Conservation (phyloP, 805 yeast species). For the Candida jianshihensis region DNA sequence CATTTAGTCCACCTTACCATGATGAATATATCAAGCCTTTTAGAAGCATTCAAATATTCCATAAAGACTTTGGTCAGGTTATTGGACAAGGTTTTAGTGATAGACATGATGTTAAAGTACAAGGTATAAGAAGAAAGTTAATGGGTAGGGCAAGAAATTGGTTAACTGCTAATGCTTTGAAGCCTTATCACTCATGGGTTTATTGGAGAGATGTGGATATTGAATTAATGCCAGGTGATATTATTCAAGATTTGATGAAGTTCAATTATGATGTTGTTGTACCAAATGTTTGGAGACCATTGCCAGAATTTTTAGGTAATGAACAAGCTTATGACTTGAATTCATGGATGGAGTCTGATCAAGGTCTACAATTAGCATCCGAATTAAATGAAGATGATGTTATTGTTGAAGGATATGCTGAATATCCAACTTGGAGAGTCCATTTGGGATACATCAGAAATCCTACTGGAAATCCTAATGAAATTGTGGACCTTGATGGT, state of each 20-base stretch:
- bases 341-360: constrained; percentile 89
- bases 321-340: constrained; percentile 95
- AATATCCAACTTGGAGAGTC: constrained; percentile 79
- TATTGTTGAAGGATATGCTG: constrained; percentile 83
- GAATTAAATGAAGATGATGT: constrained; percentile 73
- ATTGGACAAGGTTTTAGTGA: constrained; percentile 84
- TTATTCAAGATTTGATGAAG: constrained; percentile 68
- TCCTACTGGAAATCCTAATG: constrained; percentile 50
- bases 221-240: constrained; percentile 73
- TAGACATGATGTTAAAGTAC: constrained; percentile 79
- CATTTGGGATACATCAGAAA: constrained; percentile 72
- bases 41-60: constrained; percentile 71
- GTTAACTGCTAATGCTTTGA: constrained; percentile 65
- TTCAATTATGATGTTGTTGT: constrained; percentile 63
- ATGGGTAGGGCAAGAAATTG: constrained; percentile 88
- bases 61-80: constrained; percentile 76
- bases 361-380: constrained; percentile 61
- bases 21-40: constrained; percentile 59
- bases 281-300: constrained; percentile 95
- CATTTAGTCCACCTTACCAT: constrained; percentile 65
- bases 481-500: constrained; percentile 71
- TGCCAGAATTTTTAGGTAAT: constrained; percentile 83
- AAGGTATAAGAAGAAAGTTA: constrained; percentile 73
- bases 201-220: constrained; percentile 88
- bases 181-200: constrained; percentile 86